These are phyloP conservation scores for Zelonia costaricensis DNA, from an alignment of 208 protist species.

Conservation along the genomic window DNA sequence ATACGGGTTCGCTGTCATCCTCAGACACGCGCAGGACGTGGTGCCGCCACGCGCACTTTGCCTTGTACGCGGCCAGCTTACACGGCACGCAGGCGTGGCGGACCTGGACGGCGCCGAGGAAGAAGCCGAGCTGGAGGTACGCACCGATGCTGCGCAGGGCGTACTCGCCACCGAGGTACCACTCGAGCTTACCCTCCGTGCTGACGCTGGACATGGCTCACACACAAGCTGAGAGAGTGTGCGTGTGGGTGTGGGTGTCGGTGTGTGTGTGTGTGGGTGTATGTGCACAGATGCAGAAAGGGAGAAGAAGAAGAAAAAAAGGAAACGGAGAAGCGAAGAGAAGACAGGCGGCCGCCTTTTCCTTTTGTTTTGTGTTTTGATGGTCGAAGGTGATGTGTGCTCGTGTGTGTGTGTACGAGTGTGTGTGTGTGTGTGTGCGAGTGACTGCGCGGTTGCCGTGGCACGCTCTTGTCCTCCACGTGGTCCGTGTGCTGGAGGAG, in stretches of 20 bases:
- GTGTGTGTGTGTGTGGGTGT: neutral
- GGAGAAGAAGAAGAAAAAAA: neutral
- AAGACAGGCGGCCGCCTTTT: too few species aligned
- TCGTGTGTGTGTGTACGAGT: neutral
- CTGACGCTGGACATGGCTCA: conserved; percentile 38
- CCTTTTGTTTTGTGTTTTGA: too few species aligned
- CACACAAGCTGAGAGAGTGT: neutral
- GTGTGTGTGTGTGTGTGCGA: neutral
- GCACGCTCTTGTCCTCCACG: too few species aligned
- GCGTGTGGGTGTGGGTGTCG: neutral
- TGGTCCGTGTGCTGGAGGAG: too few species aligned
- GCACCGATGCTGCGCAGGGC: conserved; percentile 45
- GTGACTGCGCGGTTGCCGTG: too few species aligned
- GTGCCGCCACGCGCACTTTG: conserved; percentile 10
- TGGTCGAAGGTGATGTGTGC: neutral
- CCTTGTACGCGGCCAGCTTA: conserved; percentile 15
- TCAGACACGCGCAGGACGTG: conserved; percentile 3
- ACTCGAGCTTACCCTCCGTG: conserved; percentile 43
- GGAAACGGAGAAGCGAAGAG: neutral
- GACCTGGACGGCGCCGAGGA: conserved; percentile 41
- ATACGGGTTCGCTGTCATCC: conserved; percentile 1
- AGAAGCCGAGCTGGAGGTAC: conserved; percentile 48
- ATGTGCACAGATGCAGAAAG: neutral
- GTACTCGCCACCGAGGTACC: conserved; percentile 40
- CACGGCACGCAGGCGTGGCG: conserved; percentile 25